Base-by-base conservation (phyloP, 352 stramenopile species). In the Pythium brassicae region DNA sequence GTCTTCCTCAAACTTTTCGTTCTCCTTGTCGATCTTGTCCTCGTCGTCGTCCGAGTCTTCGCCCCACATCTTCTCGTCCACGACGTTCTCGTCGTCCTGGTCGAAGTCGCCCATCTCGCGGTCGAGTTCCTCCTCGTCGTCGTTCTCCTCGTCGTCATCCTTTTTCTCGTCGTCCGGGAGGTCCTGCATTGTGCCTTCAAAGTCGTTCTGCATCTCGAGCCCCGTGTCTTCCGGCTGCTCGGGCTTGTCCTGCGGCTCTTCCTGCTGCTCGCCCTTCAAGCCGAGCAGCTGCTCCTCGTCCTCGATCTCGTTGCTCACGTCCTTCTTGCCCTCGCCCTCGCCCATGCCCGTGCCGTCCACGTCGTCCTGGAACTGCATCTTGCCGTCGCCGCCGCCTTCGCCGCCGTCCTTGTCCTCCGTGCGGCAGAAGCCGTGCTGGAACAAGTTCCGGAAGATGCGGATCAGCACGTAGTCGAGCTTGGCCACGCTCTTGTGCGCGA, bases 201-300 rank as follows among this genome's bases (percentile, higher is more conserved):
- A 99, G 68, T 99, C 97, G 52, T 97, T 97, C 54, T 99, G 94
- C 97, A 99, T 99, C 74, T 99, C 98, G 60, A 99, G 87, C 14
- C 97, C 98, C 50, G 96, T 98, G 51, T 99, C 94, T 39, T 98
- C 86, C 0, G 77, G 72, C 55, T 98, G 81, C 45, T 99, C 66
- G 23, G 98, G 82, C 50, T 94, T 77, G 54, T 87, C 63, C 52
- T 97, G 80, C 25, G 94, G 76, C 32, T 88, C 63, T 25, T 86
- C 61, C 40, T 95, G 71, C 29, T 96, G 79, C 15, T 98, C 95
- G 48, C 86, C 87, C 74, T 99, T 97, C 19, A 99, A 72, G 5
- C 97, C 98, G 2, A 99, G 74, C n/a, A 99, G 72, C 72, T 99
- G 98, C 44, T 99, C 98, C 76, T 99, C 98, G 59, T 99, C 98